Percentiles rank a stretch among this genome's conserved stretches.
phyloP scores from a whole-genome alignment of 495 filamentous ascomycete species.

The Lindgomyces ingoldianus region DNA sequence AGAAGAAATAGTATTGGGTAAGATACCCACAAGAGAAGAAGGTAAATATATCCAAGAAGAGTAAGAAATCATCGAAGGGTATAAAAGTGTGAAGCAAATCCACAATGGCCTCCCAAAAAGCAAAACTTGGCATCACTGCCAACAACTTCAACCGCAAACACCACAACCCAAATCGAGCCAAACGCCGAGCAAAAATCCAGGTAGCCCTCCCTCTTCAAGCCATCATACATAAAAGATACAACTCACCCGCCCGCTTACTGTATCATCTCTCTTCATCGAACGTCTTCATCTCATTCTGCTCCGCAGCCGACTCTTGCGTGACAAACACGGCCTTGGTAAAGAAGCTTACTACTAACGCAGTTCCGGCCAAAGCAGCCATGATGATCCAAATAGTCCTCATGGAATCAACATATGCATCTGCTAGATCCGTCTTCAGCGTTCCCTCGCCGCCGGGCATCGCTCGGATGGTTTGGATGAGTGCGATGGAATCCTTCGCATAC shows the following conservation, averaged over 20 bases:
- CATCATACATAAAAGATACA: background rate
- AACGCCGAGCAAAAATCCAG: background rate
- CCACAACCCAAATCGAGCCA: background rate
- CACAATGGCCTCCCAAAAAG: background rate
- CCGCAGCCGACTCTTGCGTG: conserved; percentile 30
- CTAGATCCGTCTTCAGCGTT: conserved; percentile 27
- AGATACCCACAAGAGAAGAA: too few relatives aligned
- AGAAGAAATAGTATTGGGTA: too few relatives aligned
- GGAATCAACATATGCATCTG: conserved; percentile 44
- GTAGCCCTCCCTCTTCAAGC: background rate
- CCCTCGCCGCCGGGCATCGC: conserved; percentile 30
- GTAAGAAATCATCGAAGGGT: too few relatives aligned
- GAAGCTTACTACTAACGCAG: conserved; percentile 54
- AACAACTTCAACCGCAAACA: background rate
- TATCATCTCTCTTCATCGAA: background rate
- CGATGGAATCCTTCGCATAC: conserved; percentile 50
- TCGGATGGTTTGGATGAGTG: conserved; percentile 46
- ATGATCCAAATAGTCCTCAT: conserved; percentile 42
- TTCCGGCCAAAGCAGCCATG: conserved; percentile 53
- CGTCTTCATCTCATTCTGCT: conserved; percentile 36
- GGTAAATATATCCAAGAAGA: too few relatives aligned
- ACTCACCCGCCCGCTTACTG: background rate
- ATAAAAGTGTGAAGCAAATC: background rate
- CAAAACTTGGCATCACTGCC: background rate
- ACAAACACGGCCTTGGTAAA: conserved; percentile 47